Evolutionary conservation across 1,284 basidiomycete species (phyloP).

Genomic region (Nidula niveotomentosa): DNA sequence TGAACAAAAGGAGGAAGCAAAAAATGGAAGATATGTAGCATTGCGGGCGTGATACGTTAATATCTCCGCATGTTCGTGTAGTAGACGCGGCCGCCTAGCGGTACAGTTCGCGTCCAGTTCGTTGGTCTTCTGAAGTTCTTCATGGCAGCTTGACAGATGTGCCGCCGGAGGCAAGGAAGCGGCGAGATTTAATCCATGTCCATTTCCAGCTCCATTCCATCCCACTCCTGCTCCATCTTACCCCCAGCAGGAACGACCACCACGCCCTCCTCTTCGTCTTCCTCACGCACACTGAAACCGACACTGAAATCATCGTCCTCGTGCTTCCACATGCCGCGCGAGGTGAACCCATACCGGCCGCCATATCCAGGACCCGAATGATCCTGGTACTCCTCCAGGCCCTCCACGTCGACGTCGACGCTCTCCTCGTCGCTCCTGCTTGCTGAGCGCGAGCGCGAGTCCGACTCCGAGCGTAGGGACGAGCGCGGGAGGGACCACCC

Average conservation of each 20-base stretch:
- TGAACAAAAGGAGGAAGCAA: background rate
- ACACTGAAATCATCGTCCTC: slow-evolving; percentile 31
- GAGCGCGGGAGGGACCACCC: slow-evolving; percentile 56
- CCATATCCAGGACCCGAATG: slow-evolving; percentile 17
- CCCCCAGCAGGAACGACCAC: background rate
- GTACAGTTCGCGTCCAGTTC: too few relatives aligned
- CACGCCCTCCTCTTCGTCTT: slow-evolving; percentile 16
- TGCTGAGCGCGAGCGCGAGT: slow-evolving; percentile 19
- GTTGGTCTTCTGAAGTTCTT: too few relatives aligned
- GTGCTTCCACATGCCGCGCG: slow-evolving; percentile 16
- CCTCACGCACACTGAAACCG: slow-evolving; percentile 29
- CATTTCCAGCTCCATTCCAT: slow-evolving; percentile 69
- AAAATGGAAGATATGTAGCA: background rate
- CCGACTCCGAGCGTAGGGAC: slow-evolving; percentile 26
- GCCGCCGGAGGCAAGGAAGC: background rate
- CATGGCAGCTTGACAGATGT: background rate
- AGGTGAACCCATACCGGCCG: slow-evolving; percentile 12
- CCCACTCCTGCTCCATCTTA: slow-evolving; percentile 47
- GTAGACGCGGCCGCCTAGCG: too few relatives aligned
- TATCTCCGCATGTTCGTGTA: too few relatives aligned
- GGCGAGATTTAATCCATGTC: slow-evolving; percentile 42
- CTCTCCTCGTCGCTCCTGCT: slow-evolving; percentile 24
- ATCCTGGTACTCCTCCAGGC: slow-evolving; percentile 22
- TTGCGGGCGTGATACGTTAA: background rate
- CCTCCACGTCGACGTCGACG: slow-evolving; percentile 13